These are phyloP conservation scores for Leishmania guyanensis DNA, from an alignment of 208 protist species.

Conservation along the genomic window DNA sequence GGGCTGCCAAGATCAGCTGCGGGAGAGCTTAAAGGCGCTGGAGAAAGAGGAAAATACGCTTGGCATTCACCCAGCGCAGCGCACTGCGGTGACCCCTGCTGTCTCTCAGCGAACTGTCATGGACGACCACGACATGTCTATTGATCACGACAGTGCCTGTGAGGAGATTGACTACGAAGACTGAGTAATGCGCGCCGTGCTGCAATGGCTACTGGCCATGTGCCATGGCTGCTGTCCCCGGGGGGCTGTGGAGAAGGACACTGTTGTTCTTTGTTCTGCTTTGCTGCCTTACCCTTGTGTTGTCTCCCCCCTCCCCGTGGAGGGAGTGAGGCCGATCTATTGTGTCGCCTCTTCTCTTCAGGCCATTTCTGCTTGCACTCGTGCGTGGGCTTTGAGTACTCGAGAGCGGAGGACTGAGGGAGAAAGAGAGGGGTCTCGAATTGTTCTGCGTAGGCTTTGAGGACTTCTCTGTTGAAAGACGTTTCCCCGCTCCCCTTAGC, in stretches of 20 bases:
- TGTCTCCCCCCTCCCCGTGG: neutral
- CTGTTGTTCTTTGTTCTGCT: neutral
- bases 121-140: slow-evolving; percentile 91
- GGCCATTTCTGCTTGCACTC: neutral
- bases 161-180: slow-evolving; percentile 85
- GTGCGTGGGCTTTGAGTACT: neutral
- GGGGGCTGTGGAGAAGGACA: neutral
- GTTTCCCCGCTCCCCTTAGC: neutral
- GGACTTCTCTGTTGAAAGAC: neutral
- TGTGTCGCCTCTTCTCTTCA: neutral
- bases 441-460: neutral
- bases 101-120: slow-evolving; percentile 85
- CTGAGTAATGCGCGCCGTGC: neutral
- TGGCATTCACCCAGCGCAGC: slow-evolving; percentile 47
- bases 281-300: neutral
- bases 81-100: slow-evolving; percentile 37
- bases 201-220: neutral
- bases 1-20: slow-evolving; percentile 68
- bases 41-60: slow-evolving; percentile 61
- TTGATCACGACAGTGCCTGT: slow-evolving; percentile 74
- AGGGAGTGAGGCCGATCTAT: neutral
- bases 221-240: neutral
- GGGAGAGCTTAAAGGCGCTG: slow-evolving; percentile 54
- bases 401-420: neutral
- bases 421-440: neutral